Evolutionary conservation across 1,139 yeast species (phyloP).

Genomic region (Hyphopichia wangnamkhiaoensis): DNA sequence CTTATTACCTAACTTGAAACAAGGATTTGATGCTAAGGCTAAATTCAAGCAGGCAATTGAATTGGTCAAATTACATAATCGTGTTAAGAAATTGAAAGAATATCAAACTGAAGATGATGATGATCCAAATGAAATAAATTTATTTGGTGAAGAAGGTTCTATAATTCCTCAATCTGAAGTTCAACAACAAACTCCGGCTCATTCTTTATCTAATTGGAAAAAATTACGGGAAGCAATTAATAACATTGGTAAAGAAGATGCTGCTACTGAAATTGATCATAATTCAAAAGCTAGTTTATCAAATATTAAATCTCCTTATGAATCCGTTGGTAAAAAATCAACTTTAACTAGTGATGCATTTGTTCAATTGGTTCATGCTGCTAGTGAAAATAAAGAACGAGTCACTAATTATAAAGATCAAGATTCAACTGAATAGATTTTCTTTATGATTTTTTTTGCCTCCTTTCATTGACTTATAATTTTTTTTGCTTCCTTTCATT

Average conservation of each 20-base stretch:
- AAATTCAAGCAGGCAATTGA: conserved; percentile 87
- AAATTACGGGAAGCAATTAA: conserved; percentile 23
- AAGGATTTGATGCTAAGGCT: conserved; percentile 80
- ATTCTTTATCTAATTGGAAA: conserved; percentile 19
- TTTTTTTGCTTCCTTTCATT: not conserved
- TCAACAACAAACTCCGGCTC: not conserved
- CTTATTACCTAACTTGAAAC: conserved; percentile 64
- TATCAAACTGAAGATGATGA: conserved; percentile 55
- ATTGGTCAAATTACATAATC: conserved; percentile 72
- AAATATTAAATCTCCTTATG: conserved; percentile 13
- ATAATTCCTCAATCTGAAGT: conserved; percentile 2
- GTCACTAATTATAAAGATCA: conserved; percentile 42
- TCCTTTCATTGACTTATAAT: not conserved
- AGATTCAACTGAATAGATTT: not conserved
- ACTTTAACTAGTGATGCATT: conserved; percentile 48
- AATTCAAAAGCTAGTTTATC: conserved; percentile 22
- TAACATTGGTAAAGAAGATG: conserved; percentile 8
- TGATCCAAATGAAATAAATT: conserved; percentile 50
- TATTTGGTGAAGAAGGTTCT: conserved; percentile 36
- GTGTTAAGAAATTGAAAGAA: conserved; percentile 65
- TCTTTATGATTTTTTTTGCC: not conserved
- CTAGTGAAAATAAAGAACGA: conserved; percentile 64
- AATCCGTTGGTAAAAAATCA: conserved; percentile 14
- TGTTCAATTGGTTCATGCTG: conserved; percentile 75
- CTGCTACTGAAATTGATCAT: conserved; percentile 10